phyloP scores from a whole-genome alignment of 23 red algal genomes.

The Gracilariopsis chorda region DNA sequence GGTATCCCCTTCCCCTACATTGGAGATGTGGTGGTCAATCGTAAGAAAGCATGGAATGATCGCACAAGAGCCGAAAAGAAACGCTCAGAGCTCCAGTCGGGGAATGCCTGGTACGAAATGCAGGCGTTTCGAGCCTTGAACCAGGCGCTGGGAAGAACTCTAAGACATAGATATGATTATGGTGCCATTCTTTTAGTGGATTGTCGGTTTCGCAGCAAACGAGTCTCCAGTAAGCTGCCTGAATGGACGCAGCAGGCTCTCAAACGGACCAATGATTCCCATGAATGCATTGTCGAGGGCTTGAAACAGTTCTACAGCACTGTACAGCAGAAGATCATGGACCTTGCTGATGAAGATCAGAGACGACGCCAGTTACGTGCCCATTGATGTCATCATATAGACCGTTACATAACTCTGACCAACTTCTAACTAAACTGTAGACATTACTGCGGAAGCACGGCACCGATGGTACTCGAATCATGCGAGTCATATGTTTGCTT shows the following conservation, averaged over 20 bases:
- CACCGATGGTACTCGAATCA: too few relatives aligned
- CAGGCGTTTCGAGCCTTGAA: constrained; percentile 89
- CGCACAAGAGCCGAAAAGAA: constrained; percentile 25
- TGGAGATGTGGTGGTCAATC: constrained; percentile 61
- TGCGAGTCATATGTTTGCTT: too few relatives aligned
- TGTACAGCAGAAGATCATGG: constrained; percentile 28
- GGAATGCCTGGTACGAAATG: constrained; percentile 80
- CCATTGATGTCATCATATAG: too few relatives aligned
- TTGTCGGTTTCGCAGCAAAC: constrained; percentile 44
- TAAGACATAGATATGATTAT: constrained; percentile 81
- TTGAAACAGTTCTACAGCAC: constrained; percentile 10
- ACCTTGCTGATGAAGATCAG: constrained; percentile 16
- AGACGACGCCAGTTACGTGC: too few relatives aligned
- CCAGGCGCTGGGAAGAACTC: constrained; percentile 81
- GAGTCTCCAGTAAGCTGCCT: constrained; percentile 25
- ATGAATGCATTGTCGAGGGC: constrained; percentile 23
- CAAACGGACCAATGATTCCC: neutral
- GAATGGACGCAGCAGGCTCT: constrained; percentile 29
- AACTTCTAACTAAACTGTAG: too few relatives aligned
- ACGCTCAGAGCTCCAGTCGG: neutral
- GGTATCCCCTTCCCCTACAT: constrained; percentile 83
- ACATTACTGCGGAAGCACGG: too few relatives aligned
- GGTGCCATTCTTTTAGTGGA: constrained; percentile 83
- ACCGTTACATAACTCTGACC: too few relatives aligned
- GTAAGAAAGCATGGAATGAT: constrained; percentile 83